Evolutionary conservation across 2,329 filamentous ascomycete species (phyloP), one percentile per base, ranked within the genome.

Genomic region (Penicillium carneum): DNA sequence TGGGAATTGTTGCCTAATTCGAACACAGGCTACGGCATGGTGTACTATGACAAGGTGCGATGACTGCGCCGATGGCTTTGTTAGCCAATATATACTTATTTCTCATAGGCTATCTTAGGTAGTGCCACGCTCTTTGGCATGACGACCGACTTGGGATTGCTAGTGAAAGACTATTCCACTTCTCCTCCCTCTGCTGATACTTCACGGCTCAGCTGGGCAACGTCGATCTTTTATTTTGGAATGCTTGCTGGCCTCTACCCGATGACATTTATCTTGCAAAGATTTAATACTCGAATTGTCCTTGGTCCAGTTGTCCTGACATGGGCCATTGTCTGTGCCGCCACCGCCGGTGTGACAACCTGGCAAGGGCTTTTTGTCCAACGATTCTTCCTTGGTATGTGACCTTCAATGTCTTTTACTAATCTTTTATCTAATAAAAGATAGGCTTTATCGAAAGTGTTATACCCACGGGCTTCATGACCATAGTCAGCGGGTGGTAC

Each of bases 221-320:
- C 89, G 0, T 92, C 88, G 0, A 82, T 92, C 69, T 92, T 93
- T 79, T 93, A 92, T 79, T 92, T 93, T 67, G 90, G 90, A 39
- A 90, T 91, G 88, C 82, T 93, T 2, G 87, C 85, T 0, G 90
- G 90, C 0, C 79, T 90, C 3, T 92, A 91, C 63, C 90, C 90
- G 1, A 87, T 92, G 84, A 88, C 88, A 0, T 91, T 89, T 62
- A 80, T 85, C 0, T 80, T 91, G 1, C 90, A 93, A 74, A 84
- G 86, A 20, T 90, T 91, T 78, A 81, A 86, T 61, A 82, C 87
- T 1, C 84, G 87, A n/a, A 82, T 83, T 48, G 84, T 90, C 1
- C 82, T 93, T 2, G 88, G 89, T n/a, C 74, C 74, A 2, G 65
- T 74, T 1, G 74, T 77, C 16, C 77, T 90, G 51, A 55, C 89